Conservation (phyloP, 1,284 basidiomycete genomes). For the Puccinia triticina region DNA sequence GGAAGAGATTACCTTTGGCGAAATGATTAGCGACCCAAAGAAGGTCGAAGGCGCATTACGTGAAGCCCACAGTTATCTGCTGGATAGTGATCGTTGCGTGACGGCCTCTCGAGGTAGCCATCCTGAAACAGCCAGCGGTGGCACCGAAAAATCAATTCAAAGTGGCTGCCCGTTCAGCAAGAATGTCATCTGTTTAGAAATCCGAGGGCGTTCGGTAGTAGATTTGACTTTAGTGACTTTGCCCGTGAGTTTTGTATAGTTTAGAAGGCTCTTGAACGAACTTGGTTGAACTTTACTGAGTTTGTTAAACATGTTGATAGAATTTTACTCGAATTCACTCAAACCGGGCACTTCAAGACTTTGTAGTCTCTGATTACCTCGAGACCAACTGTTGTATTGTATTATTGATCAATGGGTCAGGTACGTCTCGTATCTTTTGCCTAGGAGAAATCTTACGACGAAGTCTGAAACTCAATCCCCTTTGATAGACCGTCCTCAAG, state of each 20-base stretch:
- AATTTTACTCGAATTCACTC: slow-evolving; percentile 11
- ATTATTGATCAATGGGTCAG: background rate
- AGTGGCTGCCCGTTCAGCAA: background rate
- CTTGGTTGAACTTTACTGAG: background rate
- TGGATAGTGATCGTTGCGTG: background rate
- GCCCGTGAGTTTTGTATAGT: background rate
- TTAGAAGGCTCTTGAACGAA: too few relatives aligned
- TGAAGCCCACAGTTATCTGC: slow-evolving; percentile 9
- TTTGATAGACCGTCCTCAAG: slow-evolving; percentile 1
- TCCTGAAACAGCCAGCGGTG: background rate
- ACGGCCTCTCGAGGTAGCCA: background rate
- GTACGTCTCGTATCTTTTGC: background rate
- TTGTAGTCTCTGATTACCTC: slow-evolving; percentile 6
- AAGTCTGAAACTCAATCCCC: background rate
- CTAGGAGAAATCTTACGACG: background rate
- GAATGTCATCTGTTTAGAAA: slow-evolving; percentile 9
- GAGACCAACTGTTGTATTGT: background rate
- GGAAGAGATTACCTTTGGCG: slow-evolving; percentile 17
- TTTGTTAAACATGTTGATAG: background rate
- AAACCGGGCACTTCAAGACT: background rate
- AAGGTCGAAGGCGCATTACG: slow-evolving; percentile 17
- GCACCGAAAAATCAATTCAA: background rate
- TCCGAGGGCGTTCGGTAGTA: background rate
- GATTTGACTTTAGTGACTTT: slow-evolving; percentile 13
- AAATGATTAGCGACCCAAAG: background rate